A percentile compares a stretch with the other conserved stretches of the same genome.
These are phyloP conservation scores for Fusarium vanettenii DNA, from an alignment of 2,329 filamentous ascomycete genomes.

Conservation along the genomic window DNA sequence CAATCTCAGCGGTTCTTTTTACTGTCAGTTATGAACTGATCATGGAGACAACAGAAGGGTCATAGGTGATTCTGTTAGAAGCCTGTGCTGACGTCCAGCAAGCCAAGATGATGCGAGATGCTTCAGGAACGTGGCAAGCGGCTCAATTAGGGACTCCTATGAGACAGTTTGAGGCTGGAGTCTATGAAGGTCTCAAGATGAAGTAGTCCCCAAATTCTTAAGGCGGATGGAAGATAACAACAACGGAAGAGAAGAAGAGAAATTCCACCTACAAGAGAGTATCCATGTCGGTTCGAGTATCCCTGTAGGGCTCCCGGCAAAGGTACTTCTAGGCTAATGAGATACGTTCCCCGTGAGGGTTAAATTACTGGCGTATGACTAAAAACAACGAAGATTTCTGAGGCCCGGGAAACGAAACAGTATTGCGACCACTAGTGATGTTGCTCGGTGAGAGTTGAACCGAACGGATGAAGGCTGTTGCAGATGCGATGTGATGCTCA, in stretches of 20 bases:
- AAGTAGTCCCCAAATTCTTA: not conserved
- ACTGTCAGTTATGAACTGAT: constrained; percentile 27
- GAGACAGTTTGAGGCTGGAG: not conserved
- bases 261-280: constrained; percentile 68
- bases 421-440: not conserved
- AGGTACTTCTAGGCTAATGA: not conserved
- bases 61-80: not conserved
- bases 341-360: not conserved
- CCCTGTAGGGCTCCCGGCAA: constrained; percentile 11
- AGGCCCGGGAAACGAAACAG: not conserved
- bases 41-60: not conserved
- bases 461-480: not conserved
- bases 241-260: not conserved
- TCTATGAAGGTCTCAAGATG: not conserved
- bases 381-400: not conserved
- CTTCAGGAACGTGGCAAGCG: not conserved
- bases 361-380: not conserved
- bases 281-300: constrained; percentile 60
- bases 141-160: not conserved
- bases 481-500: not conserved
- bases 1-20: constrained; percentile 86
- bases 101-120: not conserved
- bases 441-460: not conserved
- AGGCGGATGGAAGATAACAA: not conserved
- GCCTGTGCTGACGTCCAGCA: not conserved